Evolutionary conservation across 352 stramenopile genomes (phyloP), one percentile per base, ranked within the genome.

Genomic region (Globisporangium megalacanthum): DNA sequence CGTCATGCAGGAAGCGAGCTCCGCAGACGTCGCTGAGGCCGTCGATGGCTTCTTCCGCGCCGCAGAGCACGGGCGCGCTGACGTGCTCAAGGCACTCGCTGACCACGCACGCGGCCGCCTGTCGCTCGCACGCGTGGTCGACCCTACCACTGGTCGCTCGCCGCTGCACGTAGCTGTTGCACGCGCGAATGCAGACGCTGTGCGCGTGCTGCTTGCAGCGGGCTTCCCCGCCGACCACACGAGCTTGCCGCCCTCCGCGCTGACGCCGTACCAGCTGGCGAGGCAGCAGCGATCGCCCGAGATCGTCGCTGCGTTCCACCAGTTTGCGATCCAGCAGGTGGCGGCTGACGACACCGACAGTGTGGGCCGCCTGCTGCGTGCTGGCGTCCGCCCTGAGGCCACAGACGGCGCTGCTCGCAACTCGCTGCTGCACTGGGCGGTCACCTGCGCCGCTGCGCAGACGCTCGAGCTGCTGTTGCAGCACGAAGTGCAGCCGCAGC

Each of bases 291-390:
- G 83, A 46, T 72, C 73, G 29, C 56, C 70, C 36, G 79, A 92
- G 37, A 63, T 92, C 22, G 51, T 95, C 31, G 73, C 86, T 52
- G 83, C 92, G 25, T 95, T 95, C 56, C 80, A 90, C 56, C 85
- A 95, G 65, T 95, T 92, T 61, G 63, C 83, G n/a, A 83, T 95
- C 47, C 85, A 95, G 57, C 75, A 95, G 49, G 70, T 95, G 35
- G 85, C 85, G 20, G 72, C 72, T 17, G 79, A 93, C 51, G 66
- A 84, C 61, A 70, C 82, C 2, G 42, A 64, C 1, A 75, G 74
- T 44, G 79, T 95, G 25, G 58, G 61, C 57, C 69, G 79, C 42
- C 65, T 95, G 61, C 70, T 95, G n/a, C 25, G 51, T 1, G 75
- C 81, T 6, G 85, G 85, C 14, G 65, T 92, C 33, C 70, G 78